Percentiles rank a stretch among this genome's conserved stretches.
These are phyloP conservation scores for Yamadazyma philogaea DNA, from an alignment of 805 yeast species.

Conservation along the genomic window DNA sequence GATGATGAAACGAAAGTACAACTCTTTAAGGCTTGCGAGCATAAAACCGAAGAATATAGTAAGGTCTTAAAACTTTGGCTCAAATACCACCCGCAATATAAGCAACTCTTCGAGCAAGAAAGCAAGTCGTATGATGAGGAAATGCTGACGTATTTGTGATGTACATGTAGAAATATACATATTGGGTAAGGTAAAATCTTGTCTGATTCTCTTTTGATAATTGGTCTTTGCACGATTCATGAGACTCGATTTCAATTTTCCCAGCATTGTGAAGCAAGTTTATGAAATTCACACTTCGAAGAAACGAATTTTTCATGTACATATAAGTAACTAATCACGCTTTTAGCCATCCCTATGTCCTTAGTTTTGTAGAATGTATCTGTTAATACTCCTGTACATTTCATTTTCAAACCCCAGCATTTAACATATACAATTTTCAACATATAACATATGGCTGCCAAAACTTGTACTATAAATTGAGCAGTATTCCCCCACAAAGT, in stretches of 20 bases:
- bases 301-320: too few relatives aligned
- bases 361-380: too few relatives aligned
- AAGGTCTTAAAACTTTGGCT: conserved; percentile 5
- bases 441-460: not conserved
- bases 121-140: not conserved
- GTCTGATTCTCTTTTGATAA: not conserved
- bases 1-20: conserved; percentile 3
- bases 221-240: not conserved
- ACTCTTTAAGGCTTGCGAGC: conserved; percentile 4
- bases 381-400: too few relatives aligned
- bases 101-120: not conserved
- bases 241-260: too few relatives aligned
- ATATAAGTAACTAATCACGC: too few relatives aligned
- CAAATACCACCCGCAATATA: conserved; percentile 6
- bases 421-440: not conserved
- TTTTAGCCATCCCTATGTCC: too few relatives aligned
- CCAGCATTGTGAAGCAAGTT: too few relatives aligned
- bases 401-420: too few relatives aligned
- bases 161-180: not conserved
- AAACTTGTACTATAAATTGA: too few relatives aligned
- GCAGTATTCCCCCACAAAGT: not conserved
- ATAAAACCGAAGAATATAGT: conserved; percentile 3
- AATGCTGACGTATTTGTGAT: not conserved
- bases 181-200: not conserved
- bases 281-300: too few relatives aligned